Base-by-base conservation (phyloP, 768 basidiomycete species). In the Saitozyma podzolica region DNA sequence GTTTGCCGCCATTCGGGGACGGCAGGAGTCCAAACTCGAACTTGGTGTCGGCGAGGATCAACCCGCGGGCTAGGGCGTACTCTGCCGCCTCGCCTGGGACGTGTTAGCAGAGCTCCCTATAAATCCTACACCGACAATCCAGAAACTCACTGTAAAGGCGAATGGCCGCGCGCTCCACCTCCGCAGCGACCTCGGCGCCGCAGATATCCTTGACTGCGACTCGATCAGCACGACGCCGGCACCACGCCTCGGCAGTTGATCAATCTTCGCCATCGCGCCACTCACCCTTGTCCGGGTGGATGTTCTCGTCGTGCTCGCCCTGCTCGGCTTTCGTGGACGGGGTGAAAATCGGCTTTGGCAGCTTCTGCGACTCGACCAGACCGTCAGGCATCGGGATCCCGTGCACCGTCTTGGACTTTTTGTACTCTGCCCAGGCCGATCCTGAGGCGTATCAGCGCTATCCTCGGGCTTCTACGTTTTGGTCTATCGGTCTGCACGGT, bases 41-140 rank as follows among this genome's bases (percentile, higher is more conserved):
- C 78, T 99, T 99, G 47, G 94, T 98, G 80, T 99, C 95, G 20
- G 93, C 96, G 50, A 99, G 87, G 72, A 98, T 96, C 61, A 98
- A 83, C 16, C 92, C 94, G 6, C 86, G 84, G 7, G 84, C 83
- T 37, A 82, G 81, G 9, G 92, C 90, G 71, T 91, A 86, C 37
- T 82, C 84, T 0, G 91, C 86, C 2, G 93, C 94, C 47, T 86
- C 83, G 47, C 82, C 76, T 79, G 43, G 1, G 19, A 49, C 2
- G 0, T 51, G 53, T 62, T 50, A 67, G 65, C 54, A 42, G 19
- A 29, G 10, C 20, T 20, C 40, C 42, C 41, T 1, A 1, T 20
- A 11, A 8, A 40, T 37, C 10, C 19, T 17, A 29, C 1, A 37
- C 56, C 8, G n/a, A 6, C 10, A 39, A n/a, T n/a, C n/a, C 48